Evolutionary conservation across 257 asterid genomes (phyloP).

Genomic region (Gentiana dahurica): DNA sequence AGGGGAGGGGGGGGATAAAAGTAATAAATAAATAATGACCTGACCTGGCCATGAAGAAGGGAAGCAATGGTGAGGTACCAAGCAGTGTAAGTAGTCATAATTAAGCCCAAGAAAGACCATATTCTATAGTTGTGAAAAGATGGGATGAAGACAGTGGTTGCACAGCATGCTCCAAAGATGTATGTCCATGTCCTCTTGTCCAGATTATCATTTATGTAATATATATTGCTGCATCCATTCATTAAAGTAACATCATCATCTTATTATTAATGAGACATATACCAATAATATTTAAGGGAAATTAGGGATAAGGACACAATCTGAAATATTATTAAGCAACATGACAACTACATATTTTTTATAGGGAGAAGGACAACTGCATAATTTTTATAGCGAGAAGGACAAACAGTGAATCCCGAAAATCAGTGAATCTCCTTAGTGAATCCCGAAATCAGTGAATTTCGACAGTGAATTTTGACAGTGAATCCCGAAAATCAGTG

Average conservation of each 20-base stretch:
- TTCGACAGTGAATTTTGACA: no score
- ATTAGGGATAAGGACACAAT: no score
- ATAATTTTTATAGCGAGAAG: no score
- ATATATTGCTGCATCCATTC: slow-evolving; percentile 64
- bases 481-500: no score
- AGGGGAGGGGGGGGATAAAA: no score
- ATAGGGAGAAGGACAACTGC: no score
- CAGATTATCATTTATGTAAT: slow-evolving; percentile 88
- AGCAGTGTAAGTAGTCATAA: slow-evolving; percentile 95
- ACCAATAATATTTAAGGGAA: background rate
- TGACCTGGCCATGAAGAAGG: slow-evolving; percentile 85
- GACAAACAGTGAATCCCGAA: no score
- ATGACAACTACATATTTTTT: no score
- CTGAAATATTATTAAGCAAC: no score
- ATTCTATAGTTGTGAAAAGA: slow-evolving; percentile 85
- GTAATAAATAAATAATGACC: background rate
- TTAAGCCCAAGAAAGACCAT: slow-evolving; percentile 82
- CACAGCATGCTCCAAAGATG: slow-evolving; percentile 93
- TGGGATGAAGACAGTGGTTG: slow-evolving; percentile 87
- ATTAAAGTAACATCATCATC: no score
- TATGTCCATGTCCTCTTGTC: slow-evolving; percentile 98
- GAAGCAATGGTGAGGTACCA: slow-evolving; percentile 94
- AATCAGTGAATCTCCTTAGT: no score
- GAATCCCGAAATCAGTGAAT: no score
- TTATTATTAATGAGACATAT: background rate